Evolutionary conservation across 345 rosid genomes (phyloP).

Genomic region (Isatis tinctoria): DNA sequence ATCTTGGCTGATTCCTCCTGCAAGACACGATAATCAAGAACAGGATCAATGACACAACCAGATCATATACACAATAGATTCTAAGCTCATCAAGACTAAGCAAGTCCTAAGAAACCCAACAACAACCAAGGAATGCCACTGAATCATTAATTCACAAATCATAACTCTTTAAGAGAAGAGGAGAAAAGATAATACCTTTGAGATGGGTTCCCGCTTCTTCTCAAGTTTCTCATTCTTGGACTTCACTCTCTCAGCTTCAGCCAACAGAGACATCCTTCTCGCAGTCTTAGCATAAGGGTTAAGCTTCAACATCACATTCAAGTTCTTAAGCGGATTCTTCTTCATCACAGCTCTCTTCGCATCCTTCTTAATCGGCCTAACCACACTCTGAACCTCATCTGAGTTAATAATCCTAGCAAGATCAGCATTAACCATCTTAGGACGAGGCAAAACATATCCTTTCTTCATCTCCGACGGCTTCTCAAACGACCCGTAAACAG

Average conservation of each 20-base stretch:
- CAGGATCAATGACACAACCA: neutral
- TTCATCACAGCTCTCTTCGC: conserved; percentile 65
- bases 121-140: neutral
- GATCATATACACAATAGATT: neutral
- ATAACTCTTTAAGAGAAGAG: neutral
- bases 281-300: conserved; percentile 87
- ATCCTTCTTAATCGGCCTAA: conserved; percentile 59
- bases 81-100: conserved; percentile 3
- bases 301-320: conserved; percentile 57
- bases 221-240: conserved; percentile 85
- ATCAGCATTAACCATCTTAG: conserved; percentile 89
- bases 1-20: conserved; percentile 69
- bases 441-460: conserved; percentile 63
- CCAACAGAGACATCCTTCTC: conserved; percentile 72
- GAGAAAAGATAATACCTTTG: conserved; percentile 43
- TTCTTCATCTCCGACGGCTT: conserved; percentile 71
- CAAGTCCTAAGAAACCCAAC: neutral
- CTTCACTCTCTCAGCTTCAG: conserved; percentile 75
- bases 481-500: conserved; percentile 68
- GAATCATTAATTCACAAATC: neutral
- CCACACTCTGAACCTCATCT: conserved; percentile 57
- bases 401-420: conserved; percentile 45
- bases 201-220: conserved; percentile 52
- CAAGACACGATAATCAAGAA: neutral
- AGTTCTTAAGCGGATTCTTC: conserved; percentile 83